Evolutionary conservation across 208 protist genomes (phyloP).

Genomic region (Trypanosoma theileri): DNA sequence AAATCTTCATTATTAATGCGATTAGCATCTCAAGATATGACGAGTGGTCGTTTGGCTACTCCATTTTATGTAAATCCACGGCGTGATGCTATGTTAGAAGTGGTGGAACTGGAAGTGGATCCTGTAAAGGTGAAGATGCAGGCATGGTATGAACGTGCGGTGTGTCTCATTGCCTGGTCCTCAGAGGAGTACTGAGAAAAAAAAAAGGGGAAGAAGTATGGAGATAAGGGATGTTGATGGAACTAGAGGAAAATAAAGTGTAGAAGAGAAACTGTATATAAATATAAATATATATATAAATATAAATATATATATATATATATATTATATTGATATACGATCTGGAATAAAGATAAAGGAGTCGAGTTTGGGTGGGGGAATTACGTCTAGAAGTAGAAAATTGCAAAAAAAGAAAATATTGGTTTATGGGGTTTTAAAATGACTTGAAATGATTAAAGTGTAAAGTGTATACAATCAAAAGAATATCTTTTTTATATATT

Average conservation of each 20-base stretch:
- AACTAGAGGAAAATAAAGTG: too few species aligned
- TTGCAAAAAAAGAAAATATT: conserved; percentile 1
- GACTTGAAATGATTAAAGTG: neutral
- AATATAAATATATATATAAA: neutral
- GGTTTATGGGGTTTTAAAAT: neutral
- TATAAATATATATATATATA: conserved; percentile 5
- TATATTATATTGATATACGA: neutral
- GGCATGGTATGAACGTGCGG: conserved; percentile 85
- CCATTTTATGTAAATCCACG: conserved; percentile 87
- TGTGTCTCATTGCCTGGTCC: conserved; percentile 81
- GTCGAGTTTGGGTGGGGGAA: too few species aligned
- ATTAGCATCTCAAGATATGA: conserved; percentile 31
- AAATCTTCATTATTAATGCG: conserved; percentile 33
- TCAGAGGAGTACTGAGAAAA: conserved; percentile 19
- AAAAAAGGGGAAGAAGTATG: neutral
- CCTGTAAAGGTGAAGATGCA: conserved; percentile 15
- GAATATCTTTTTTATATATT: conserved; percentile 2
- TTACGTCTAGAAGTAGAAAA: neutral
- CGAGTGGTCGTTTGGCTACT: conserved; percentile 33
- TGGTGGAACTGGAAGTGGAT: conserved; percentile 56
- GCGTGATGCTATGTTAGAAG: conserved; percentile 70
- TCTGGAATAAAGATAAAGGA: neutral
- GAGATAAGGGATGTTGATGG: neutral
- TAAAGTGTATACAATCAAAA: conserved; percentile 2
- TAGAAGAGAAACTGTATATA: too few species aligned